Percentiles rank a stretch among this genome's conserved stretches.
phyloP scores from a whole-genome alignment of 176 grass and related monocot species.

The Secale cereale region DNA sequence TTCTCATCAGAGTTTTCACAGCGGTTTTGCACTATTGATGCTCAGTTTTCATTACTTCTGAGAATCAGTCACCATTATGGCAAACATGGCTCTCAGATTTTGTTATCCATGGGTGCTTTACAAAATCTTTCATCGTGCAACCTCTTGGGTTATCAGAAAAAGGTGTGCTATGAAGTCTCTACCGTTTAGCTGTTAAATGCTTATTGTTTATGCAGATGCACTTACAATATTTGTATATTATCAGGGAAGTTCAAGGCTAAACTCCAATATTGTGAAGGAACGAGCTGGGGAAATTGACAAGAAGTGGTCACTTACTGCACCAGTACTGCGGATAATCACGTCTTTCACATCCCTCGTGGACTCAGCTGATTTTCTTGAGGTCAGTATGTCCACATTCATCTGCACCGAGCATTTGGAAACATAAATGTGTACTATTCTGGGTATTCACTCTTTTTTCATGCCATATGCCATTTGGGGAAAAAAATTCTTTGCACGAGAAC shows the following conservation, averaged over 20 bases:
- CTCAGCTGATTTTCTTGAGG: slow-evolving; percentile 84
- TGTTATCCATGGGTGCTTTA: slow-evolving; percentile 81
- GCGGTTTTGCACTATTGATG: slow-evolving; percentile 70
- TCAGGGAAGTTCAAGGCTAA: slow-evolving; percentile 57
- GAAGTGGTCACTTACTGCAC: slow-evolving; percentile 66
- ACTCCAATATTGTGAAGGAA: slow-evolving; percentile 49
- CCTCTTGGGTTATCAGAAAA: slow-evolving; percentile 49
- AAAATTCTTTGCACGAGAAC: not conserved
- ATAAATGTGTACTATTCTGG: not conserved
- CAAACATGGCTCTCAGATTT: slow-evolving; percentile 87
- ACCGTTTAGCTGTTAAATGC: not conserved
- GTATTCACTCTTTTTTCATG: slow-evolving; percentile 15
- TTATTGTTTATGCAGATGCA: not conserved
- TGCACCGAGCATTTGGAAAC: not conserved
- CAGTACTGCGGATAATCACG: slow-evolving; percentile 78
- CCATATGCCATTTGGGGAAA: not conserved
- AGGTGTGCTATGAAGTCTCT: slow-evolving; percentile 40
- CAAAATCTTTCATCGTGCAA: slow-evolving; percentile 85
- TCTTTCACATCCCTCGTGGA: slow-evolving; percentile 83
- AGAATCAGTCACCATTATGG: slow-evolving; percentile 89
- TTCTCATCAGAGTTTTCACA: slow-evolving; percentile 67
- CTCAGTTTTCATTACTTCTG: slow-evolving; percentile 82
- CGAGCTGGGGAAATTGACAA: slow-evolving; percentile 53
- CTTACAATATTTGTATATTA: slow-evolving; percentile 24
- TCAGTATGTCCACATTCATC: slow-evolving; percentile 42